Conservation (phyloP, 23 red algal species). For the Gracilaria gracilis region DNA sequence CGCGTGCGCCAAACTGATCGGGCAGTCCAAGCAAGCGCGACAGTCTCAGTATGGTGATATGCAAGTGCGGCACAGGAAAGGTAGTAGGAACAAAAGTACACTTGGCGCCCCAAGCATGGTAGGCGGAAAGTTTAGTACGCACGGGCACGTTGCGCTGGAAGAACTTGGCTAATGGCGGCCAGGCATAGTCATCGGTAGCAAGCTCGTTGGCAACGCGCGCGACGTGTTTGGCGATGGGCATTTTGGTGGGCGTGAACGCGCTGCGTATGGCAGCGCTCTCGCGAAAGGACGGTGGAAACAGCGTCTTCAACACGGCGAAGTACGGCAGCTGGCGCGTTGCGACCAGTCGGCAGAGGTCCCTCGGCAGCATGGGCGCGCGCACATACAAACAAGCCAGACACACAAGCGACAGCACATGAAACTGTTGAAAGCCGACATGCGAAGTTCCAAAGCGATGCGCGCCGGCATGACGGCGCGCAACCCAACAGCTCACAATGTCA, state of each 20-base stretch:
- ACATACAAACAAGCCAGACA: slow-evolving; percentile 40
- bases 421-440: not conserved
- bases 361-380: slow-evolving; percentile 41
- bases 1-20: slow-evolving; percentile 52
- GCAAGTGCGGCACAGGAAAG: slow-evolving; percentile 41
- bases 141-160: not conserved
- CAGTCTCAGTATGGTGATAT: slow-evolving; percentile 27
- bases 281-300: slow-evolving; percentile 23
- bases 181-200: slow-evolving; percentile 18
- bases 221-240: slow-evolving; percentile 23
- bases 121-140: not conserved
- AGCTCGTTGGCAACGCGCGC: slow-evolving; percentile 27
- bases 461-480: slow-evolving; percentile 16
- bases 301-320: slow-evolving; percentile 13
- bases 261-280: not conserved
- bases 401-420: slow-evolving; percentile 38
- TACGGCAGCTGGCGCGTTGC: slow-evolving; percentile 24
- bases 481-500: slow-evolving; percentile 21
- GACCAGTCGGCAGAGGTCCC: slow-evolving; percentile 47
- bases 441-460: not conserved
- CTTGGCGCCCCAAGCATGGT: not conserved
- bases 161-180: slow-evolving; percentile 43
- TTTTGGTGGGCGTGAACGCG: not conserved
- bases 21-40: slow-evolving; percentile 36
- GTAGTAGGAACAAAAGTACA: not conserved